phyloP scores from a whole-genome alignment of 1,139 yeast genomes.

The Pichia sp. region DNA sequence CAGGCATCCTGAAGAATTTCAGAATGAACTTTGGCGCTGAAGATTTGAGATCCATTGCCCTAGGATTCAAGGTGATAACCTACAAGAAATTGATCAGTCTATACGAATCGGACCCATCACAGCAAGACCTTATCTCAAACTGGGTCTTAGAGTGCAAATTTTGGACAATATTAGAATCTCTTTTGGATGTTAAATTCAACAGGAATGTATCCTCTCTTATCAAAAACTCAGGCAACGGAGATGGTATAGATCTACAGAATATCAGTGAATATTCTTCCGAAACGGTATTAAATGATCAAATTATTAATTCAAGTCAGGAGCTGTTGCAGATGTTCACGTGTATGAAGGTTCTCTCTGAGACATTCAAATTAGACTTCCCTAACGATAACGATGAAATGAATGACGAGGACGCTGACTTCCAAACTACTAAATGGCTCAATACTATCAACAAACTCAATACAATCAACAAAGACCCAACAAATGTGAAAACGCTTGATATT shows the following conservation, averaged over 20 bases:
- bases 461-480: slow-evolving; percentile 12
- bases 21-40: slow-evolving; percentile 30
- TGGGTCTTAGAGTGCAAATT: slow-evolving; percentile 72
- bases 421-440: slow-evolving; percentile 38
- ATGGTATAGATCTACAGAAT: slow-evolving; percentile 1
- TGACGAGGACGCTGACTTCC: slow-evolving; percentile 27
- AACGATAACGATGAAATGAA: slow-evolving; percentile 15
- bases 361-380: slow-evolving; percentile 21
- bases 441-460: slow-evolving; percentile 23
- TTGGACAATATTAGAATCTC: slow-evolving; percentile 63
- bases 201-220: slow-evolving; percentile 12
- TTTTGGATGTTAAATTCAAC: slow-evolving; percentile 18
- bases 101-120: slow-evolving; percentile 17
- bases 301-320: slow-evolving; percentile 15
- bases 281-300: slow-evolving; percentile 20
- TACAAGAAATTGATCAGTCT: slow-evolving; percentile 37
- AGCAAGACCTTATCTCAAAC: slow-evolving; percentile 26
- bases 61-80: slow-evolving; percentile 44
- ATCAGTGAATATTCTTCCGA: slow-evolving; percentile 15
- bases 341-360: slow-evolving; percentile 21
- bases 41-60: slow-evolving; percentile 45
- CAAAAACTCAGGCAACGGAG: slow-evolving; percentile 12
- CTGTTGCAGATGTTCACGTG: slow-evolving; percentile 19
- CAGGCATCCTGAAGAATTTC: slow-evolving; percentile 36
- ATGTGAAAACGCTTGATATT: slow-evolving; percentile 43